Conservation (phyloP, 805 yeast species). For the Candida sonorensis region DNA sequence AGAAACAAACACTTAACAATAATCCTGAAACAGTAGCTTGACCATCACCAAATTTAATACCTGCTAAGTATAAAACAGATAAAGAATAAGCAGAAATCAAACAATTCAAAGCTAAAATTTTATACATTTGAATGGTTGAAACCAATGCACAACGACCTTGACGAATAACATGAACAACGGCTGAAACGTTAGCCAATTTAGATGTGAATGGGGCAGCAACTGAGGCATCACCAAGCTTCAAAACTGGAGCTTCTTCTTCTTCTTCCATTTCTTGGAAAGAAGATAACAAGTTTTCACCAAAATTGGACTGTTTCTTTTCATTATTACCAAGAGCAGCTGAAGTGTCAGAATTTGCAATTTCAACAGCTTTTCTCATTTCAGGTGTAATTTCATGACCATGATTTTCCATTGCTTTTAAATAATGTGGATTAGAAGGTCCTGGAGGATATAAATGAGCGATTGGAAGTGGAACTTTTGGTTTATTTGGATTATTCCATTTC, state of each 20-base stretch:
- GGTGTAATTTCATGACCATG: conserved; percentile 76
- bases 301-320: conserved; percentile 28
- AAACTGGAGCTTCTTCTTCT: conserved; percentile 81
- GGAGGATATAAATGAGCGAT: conserved; percentile 97
- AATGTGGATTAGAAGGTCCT: conserved; percentile 85
- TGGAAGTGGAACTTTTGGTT: conserved; percentile 74
- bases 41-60: conserved; percentile 96
- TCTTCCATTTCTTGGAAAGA: conserved; percentile 45
- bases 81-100: conserved; percentile 93
- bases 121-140: conserved; percentile 98
- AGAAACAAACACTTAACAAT: conserved; percentile 86
- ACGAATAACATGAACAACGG: conserved; percentile 89
- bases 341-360: conserved; percentile 32
- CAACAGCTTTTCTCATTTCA: conserved; percentile 59
- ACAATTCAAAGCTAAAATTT: conserved; percentile 94
- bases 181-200: conserved; percentile 81
- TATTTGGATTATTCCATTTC: conserved; percentile 78
- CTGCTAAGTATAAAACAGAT: conserved; percentile 90
- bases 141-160: conserved; percentile 98
- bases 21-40: conserved; percentile 97
- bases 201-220: conserved; percentile 99
- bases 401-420: conserved; percentile 76
- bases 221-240: conserved; percentile 96
- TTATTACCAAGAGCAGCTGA: conserved; percentile 8
- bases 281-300: conserved; percentile 62